Conservation (phyloP, 169 alveolate species). For the Cyclospora cayetanensis region DNA sequence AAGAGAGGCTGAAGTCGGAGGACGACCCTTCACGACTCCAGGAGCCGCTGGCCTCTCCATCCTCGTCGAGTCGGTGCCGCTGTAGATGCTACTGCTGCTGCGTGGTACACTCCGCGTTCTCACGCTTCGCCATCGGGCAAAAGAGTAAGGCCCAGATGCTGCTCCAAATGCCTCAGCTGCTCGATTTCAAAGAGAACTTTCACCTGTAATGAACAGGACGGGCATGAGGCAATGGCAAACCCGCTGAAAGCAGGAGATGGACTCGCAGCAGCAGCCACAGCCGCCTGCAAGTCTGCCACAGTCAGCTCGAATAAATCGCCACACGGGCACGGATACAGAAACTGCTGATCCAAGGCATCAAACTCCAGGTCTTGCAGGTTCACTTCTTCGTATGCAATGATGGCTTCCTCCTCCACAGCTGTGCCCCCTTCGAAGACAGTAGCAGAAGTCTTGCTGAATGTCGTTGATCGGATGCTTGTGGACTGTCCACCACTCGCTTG, state of each 20-base stretch:
- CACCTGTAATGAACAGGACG: conserved; percentile 37
- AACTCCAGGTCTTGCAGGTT: background rate
- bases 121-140: background rate
- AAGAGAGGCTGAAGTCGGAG: background rate
- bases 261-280: background rate
- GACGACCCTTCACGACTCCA: background rate
- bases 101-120: background rate
- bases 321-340: conserved; percentile 53
- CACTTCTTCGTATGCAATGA: background rate
- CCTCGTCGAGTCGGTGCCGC: background rate
- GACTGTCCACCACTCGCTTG: background rate
- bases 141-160: background rate
- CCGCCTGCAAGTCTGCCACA: background rate
- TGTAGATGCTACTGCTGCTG: background rate
- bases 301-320: conserved; percentile 40
- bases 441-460: background rate
- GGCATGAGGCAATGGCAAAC: conserved; percentile 13
- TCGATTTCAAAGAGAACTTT: background rate
- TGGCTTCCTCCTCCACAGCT: background rate
- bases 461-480: background rate
- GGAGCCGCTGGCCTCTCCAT: background rate
- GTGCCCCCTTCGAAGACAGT: background rate
- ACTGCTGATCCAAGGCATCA: background rate
- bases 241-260: background rate
- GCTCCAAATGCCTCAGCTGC: background rate